A percentile compares a stretch with the other conserved stretches of the same genome.
Conservation (phyloP, 345 rosid genomes). For the Erodium maritimum region DNA sequence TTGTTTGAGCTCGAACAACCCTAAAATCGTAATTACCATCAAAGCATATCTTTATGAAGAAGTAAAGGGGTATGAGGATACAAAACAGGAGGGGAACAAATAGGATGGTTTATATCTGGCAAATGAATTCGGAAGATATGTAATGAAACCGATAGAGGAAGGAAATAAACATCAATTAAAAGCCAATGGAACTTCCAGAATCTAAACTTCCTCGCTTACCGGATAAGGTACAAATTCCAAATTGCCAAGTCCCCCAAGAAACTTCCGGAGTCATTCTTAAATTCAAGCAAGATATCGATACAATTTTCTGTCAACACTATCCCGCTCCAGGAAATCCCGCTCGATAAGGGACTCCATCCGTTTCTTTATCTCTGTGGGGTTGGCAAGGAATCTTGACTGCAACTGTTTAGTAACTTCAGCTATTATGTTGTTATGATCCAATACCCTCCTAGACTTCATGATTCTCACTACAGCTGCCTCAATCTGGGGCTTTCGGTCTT, state of each 20-base stretch:
- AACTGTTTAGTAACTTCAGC: slow-evolving; percentile 92
- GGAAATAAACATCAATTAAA: background rate
- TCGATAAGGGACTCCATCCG: slow-evolving; percentile 93
- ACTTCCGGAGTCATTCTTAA: too few species aligned
- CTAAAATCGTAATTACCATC: too few species aligned
- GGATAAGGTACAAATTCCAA: background rate
- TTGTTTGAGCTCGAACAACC: too few species aligned
- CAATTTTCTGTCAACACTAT: slow-evolving; percentile 66
- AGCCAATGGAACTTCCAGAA: background rate
- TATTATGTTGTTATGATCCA: slow-evolving; percentile 91
- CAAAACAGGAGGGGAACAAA: background rate
- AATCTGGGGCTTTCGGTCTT: slow-evolving; percentile 95
- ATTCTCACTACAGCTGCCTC: slow-evolving; percentile 97
- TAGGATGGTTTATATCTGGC: background rate
- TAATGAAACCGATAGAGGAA: background rate
- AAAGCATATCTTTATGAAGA: too few species aligned
- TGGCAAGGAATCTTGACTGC: slow-evolving; percentile 93
- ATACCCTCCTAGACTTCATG: slow-evolving; percentile 91
- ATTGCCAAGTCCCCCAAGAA: background rate
- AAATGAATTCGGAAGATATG: too few species aligned
- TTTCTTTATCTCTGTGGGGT: slow-evolving; percentile 93
- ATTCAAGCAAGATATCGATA: slow-evolving; percentile 85
- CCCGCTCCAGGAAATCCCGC: slow-evolving; percentile 97
- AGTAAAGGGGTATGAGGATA: background rate
- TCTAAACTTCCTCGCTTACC: background rate